phyloP scores from a whole-genome alignment of 805 yeast genomes.

The Torulaspora gathmanii region DNA sequence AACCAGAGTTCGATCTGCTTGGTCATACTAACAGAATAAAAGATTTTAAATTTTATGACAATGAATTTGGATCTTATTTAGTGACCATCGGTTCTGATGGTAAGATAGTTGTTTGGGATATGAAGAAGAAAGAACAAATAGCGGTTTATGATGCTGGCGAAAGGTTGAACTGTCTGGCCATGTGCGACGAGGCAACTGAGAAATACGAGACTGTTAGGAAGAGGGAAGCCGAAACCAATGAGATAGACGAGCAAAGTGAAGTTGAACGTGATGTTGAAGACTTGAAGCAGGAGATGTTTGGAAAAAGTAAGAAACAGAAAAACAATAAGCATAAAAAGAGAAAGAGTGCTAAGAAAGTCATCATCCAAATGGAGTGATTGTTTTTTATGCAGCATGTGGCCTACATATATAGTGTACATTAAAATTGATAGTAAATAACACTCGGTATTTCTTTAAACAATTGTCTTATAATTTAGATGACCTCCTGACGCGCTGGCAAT shows the following conservation, averaged over 20 bases:
- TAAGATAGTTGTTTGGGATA: constrained; percentile 85
- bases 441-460: background rate
- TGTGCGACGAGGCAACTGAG: constrained; percentile 74
- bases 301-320: constrained; percentile 38
- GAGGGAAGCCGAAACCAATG: constrained; percentile 48
- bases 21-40: constrained; percentile 89
- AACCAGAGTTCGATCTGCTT: constrained; percentile 54
- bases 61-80: constrained; percentile 44
- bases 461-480: constrained; percentile 38
- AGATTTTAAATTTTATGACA: constrained; percentile 56
- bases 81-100: constrained; percentile 92
- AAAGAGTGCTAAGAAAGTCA: constrained; percentile 42
- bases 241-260: constrained; percentile 61
- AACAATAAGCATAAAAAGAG: constrained; percentile 42
- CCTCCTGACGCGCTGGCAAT: constrained; percentile 66
- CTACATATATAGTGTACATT: constrained; percentile 13
- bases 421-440: background rate
- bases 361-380: constrained; percentile 51
- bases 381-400: background rate
- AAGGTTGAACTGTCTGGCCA: constrained; percentile 78
- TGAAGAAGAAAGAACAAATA: constrained; percentile 62
- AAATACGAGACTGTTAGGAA: constrained; percentile 65
- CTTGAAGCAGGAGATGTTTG: constrained; percentile 52
- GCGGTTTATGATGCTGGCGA: constrained; percentile 91
- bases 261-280: constrained; percentile 74